These are phyloP conservation scores for Claviceps spartinae DNA, from an alignment of 2,329 filamentous ascomycete species.

Conservation along the genomic window DNA sequence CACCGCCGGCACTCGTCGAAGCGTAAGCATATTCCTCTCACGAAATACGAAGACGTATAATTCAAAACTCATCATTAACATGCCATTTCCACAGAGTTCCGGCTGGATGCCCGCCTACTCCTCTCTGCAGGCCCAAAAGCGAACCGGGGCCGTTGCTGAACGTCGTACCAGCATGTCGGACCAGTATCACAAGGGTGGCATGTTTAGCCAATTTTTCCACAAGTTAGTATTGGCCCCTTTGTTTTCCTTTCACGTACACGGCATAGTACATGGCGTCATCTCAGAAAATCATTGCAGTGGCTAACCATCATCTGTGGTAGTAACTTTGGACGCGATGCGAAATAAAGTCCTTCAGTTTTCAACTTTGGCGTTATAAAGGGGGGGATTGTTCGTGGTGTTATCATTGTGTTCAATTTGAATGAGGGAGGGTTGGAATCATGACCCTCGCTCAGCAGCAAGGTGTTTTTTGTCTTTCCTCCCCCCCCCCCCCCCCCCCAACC, in stretches of 20 bases:
- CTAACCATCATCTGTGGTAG: slow-evolving; percentile 8
- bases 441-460: too few relatives aligned
- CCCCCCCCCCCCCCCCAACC: too few relatives aligned
- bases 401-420: too few relatives aligned
- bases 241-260: not conserved
- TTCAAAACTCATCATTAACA: not conserved
- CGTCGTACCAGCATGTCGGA: slow-evolving; percentile 42
- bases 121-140: slow-evolving; percentile 37
- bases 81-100: slow-evolving; percentile 23
- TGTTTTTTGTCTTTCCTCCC: too few relatives aligned
- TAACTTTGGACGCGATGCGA: slow-evolving; percentile 21
- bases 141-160: slow-evolving; percentile 29
- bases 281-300: not conserved
- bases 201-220: slow-evolving; percentile 43
- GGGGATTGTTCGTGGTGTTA: too few relatives aligned
- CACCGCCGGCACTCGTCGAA: slow-evolving; percentile 15
- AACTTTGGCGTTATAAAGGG: not conserved
- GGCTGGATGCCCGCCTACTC: slow-evolving; percentile 35
- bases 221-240: slow-evolving; percentile 26
- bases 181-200: slow-evolving; percentile 33
- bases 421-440: too few relatives aligned
- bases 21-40: slow-evolving; percentile 10
- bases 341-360: slow-evolving; percentile 1
- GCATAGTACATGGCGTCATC: too few relatives aligned
- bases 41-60: too few relatives aligned